Base-by-base conservation (phyloP, 768 basidiomycete species). In the Pleurotus tuoliensis region DNA sequence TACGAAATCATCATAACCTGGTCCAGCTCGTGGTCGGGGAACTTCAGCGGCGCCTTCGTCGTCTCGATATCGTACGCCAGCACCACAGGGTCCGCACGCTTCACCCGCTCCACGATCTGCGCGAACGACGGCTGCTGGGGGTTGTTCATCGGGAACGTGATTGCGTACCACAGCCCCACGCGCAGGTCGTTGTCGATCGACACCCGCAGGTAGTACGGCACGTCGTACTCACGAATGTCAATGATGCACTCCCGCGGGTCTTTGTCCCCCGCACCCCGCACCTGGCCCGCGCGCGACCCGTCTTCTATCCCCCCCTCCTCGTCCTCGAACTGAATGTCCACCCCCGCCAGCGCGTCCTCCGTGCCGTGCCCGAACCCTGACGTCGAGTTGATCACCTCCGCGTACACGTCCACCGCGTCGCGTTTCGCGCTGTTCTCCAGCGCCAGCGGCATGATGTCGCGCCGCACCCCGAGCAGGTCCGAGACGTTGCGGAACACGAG, bases 1-100 rank as follows among this genome's bases (percentile, higher is more conserved):
- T 98, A 99, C 44, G 97, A 99, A 61, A 99, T 98, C 97, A 99
- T 99, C 96, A 99, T 99, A 64, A 99, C 94, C 68, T 98, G 95
- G 75, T 98, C 97, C 22, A 92, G 87, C 5, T 85, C 82, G 63
- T 94, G 89, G 74, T 98, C 97, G 1, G 97, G 96, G 67, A 98
- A 98, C 71, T 98, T 98, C 64, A 98, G 84, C n/a, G 97, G 96
- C n/a, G 92, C 90, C 73, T 99, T 99, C 1, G 95, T 96, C 15
- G 93, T 95, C 71, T 99, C 97, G 67, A 99, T 99, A 84, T 98
- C 97, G 69, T 80, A 99, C 0, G 97, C 97, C 92, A 99, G 90
- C 52, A 99, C 94, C 43, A 99, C 94, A 0, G 97, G 97, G 66
- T 99, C 97, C 18, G 97, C 94, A 82, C 97, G 94, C 68, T 97